Evolutionary conservation across 306 rosid genomes (phyloP).

Genomic region (Trifolium pratense): DNA sequence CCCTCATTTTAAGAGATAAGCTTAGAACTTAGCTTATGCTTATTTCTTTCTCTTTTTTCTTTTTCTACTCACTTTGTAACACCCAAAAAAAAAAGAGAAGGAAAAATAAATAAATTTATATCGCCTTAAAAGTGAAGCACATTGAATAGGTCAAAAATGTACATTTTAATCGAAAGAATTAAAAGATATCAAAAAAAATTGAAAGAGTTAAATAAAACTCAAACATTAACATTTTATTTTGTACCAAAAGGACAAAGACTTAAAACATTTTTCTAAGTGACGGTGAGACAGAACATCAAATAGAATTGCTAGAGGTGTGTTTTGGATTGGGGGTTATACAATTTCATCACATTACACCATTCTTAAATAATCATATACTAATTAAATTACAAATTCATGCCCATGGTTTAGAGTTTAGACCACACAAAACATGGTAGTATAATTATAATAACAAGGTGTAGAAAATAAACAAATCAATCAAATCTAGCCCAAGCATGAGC

Average conservation of each 20-base stretch:
- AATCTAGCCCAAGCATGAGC: slow-evolving; percentile 65
- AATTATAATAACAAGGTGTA: slow-evolving; percentile 10
- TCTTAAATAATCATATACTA: neutral
- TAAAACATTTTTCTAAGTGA: neutral
- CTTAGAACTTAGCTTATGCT: no score
- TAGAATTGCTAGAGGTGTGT: neutral
- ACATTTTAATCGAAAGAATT: no score
- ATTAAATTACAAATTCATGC: slow-evolving; percentile 28
- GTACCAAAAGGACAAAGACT: neutral
- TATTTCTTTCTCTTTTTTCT: no score
- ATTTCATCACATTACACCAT: neutral
- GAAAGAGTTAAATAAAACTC: no score
- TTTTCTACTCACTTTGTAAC: no score
- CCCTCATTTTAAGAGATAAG: no score
- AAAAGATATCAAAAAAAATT: no score
- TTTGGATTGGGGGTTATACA: neutral
- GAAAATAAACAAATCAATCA: slow-evolving; percentile 34
- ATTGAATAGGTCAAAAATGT: no score
- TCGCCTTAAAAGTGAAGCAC: no score
- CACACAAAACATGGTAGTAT: slow-evolving; percentile 41
- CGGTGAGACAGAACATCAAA: neutral
- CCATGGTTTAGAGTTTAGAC: slow-evolving; percentile 28
- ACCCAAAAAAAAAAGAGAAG: no score
- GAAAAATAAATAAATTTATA: no score
- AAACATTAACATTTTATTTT: neutral